Percentiles rank a stretch among this genome's conserved stretches.
Conservation (phyloP, 495 filamentous ascomycete species). For the Trichocladium antarcticum region DNA sequence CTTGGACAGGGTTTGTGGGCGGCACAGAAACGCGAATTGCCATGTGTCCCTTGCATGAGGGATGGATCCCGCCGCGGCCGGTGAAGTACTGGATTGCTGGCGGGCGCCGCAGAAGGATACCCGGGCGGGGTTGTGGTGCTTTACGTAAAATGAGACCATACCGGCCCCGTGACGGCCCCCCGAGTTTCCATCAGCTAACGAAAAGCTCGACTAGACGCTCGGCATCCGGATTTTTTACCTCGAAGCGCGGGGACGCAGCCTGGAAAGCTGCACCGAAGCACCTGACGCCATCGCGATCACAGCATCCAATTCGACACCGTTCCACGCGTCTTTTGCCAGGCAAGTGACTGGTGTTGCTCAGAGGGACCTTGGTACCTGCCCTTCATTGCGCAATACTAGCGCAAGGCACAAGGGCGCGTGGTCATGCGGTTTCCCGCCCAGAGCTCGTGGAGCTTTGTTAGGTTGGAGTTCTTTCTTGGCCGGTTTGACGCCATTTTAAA, state of each 20-base stretch:
- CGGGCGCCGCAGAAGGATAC: slow-evolving; percentile 11
- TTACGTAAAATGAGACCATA: slow-evolving; percentile 22
- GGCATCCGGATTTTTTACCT: slow-evolving; percentile 21
- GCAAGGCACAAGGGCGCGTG: neutral
- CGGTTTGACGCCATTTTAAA: slow-evolving; percentile 1
- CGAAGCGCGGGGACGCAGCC: slow-evolving; percentile 13
- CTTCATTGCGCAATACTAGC: neutral
- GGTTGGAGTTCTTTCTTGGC: slow-evolving; percentile 1
- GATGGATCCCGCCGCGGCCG: neutral
- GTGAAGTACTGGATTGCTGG: slow-evolving; percentile 11
- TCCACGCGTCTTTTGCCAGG: neutral
- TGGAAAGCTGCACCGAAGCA: neutral
- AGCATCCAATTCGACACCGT: neutral
- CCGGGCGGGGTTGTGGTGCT: slow-evolving; percentile 13
- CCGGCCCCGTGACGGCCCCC: slow-evolving; percentile 24
- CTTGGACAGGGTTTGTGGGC: no score
- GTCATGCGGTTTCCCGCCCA: slow-evolving; percentile 11
- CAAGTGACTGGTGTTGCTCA: neutral
- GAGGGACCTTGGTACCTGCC: neutral
- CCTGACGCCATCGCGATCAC: slow-evolving; percentile 11
- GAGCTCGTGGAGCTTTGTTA: slow-evolving; percentile 11
- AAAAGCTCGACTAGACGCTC: slow-evolving; percentile 15
- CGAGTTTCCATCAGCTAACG: slow-evolving; percentile 29
- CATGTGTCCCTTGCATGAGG: slow-evolving; percentile 19
- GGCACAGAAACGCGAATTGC: neutral